phyloP scores from a whole-genome alignment of 768 basidiomycete genomes.

The Tylopilus felleus region DNA sequence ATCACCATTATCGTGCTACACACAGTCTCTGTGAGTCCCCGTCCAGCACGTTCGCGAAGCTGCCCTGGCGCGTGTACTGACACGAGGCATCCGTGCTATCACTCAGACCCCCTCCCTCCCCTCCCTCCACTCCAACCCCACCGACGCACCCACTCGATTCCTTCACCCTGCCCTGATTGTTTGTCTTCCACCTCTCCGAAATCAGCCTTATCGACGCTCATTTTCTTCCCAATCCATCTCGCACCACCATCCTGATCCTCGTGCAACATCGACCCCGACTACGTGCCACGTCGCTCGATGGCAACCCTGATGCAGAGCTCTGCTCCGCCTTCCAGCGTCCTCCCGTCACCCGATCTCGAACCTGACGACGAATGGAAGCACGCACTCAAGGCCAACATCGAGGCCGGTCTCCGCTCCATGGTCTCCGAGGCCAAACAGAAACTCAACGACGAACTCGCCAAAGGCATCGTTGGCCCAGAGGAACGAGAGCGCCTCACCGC shows the following conservation, averaged over 20 bases:
- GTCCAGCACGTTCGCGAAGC: constrained; percentile 5
- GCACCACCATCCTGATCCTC: not conserved
- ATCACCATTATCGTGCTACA: too few relatives aligned
- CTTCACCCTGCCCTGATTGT: too few relatives aligned
- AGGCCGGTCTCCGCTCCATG: constrained; percentile 37
- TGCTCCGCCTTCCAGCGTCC: constrained; percentile 8
- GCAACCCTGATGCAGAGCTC: constrained; percentile 21
- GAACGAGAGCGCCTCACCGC: constrained; percentile 36
- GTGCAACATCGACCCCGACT: constrained; percentile 2
- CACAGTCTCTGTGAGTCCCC: too few relatives aligned
- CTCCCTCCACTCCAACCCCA: constrained; percentile 11
- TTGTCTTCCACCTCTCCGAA: too few relatives aligned
- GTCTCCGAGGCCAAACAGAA: constrained; percentile 65
- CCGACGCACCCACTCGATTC: too few relatives aligned
- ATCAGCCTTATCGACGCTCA: too few relatives aligned
- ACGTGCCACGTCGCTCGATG: constrained; percentile 18
- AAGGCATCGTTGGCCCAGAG: constrained; percentile 33
- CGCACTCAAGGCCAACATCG: constrained; percentile 47
- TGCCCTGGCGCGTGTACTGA: constrained; percentile 47
- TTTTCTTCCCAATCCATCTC: too few relatives aligned
- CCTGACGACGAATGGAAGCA: constrained; percentile 57
- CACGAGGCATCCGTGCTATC: constrained; percentile 52
- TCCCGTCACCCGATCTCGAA: constrained; percentile 34
- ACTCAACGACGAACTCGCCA: constrained; percentile 48
- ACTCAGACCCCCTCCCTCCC: constrained; percentile 33